A percentile compares a stretch with the other conserved stretches of the same genome.
These are phyloP conservation scores for Rhodotorula sp. DNA, from an alignment of 1,284 basidiomycete species.

Conservation along the genomic window DNA sequence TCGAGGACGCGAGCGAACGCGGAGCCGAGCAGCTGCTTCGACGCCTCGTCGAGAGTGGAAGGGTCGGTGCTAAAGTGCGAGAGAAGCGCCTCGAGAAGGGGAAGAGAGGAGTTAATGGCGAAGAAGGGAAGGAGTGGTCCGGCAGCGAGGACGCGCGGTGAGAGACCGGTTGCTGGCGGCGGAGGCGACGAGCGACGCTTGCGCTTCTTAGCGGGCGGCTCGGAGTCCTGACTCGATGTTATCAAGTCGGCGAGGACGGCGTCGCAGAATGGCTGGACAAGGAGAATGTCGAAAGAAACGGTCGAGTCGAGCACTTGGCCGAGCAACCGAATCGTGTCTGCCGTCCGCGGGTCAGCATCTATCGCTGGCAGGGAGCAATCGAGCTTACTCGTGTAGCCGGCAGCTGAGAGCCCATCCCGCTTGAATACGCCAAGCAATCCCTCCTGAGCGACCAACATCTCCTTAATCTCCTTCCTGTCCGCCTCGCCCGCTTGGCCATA, in stretches of 20 bases:
- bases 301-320: slow-evolving; percentile 7
- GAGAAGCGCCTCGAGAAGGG: slow-evolving; percentile 16
- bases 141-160: slow-evolving; percentile 15
- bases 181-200: slow-evolving; percentile 5
- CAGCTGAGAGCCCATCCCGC: not conserved
- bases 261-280: slow-evolving; percentile 16
- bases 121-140: slow-evolving; percentile 29
- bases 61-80: not conserved
- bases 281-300: not conserved
- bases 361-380: no score
- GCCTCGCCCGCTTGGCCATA: not conserved
- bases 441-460: not conserved
- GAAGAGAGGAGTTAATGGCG: slow-evolving; percentile 2
- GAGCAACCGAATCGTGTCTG: slow-evolving; percentile 8
- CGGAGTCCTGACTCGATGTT: not conserved
- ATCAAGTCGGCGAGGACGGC: slow-evolving; percentile 14
- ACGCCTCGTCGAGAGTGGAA: not conserved
- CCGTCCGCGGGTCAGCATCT: no score
- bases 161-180: not conserved
- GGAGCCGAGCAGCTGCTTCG: slow-evolving; percentile 2
- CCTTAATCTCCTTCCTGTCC: not conserved
- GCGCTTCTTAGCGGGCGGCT: slow-evolving; percentile 1
- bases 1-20: slow-evolving; percentile 7
- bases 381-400: not conserved
- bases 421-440: slow-evolving; percentile 8